Evolutionary conservation across 768 basidiomycete genomes (phyloP), one percentile per base, ranked within the genome.

Genomic region (Phaffia tasmanica): DNA sequence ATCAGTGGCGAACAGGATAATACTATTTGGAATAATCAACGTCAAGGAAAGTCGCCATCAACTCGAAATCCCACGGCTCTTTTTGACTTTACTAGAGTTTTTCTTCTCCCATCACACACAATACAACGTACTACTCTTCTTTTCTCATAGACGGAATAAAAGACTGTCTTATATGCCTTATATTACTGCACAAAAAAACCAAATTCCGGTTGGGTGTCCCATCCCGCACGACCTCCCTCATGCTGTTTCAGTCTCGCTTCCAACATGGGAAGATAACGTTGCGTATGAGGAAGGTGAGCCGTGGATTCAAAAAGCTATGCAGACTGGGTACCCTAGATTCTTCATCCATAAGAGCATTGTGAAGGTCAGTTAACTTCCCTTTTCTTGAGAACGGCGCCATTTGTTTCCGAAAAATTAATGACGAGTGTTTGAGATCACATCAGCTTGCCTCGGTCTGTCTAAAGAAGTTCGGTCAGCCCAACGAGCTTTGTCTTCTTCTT

Each of bases 161-260:
- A 16, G 15, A 29, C 16, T n/a, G n/a, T 3, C 2, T 48, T 7
- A 49, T 25, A 69, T 69, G 67, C 63, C 67, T 21, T 69, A 57
- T 14, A 55, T 69, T 23, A 58, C 62, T 16, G 62, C 67, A 35
- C 67, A 69, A 49, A 15, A 16, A 29, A 60, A 25, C 1, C 67
- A 69, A 57, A 59, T 69, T 46, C 67, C 67, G 9, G 57, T 69
- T 23, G 67, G 67, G 4, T 32, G 25, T n/a, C 62, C 68, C 14
- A 65, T 64, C 53, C 79, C 79, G 3, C 70, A 76, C 21, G 67
- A 74, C 57, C 75, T 79, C 1, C 83, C 86, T 15, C 93, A 97
- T 72, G 93, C 92, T 16, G 89, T 94, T 70, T 93, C 90, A 2
- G 90, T 94, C n/a, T 92, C 89, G 9, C 81, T 97, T 1, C 93